phyloP scores from a whole-genome alignment of 2,329 filamentous ascomycete species.

The Penicillium sp. region DNA sequence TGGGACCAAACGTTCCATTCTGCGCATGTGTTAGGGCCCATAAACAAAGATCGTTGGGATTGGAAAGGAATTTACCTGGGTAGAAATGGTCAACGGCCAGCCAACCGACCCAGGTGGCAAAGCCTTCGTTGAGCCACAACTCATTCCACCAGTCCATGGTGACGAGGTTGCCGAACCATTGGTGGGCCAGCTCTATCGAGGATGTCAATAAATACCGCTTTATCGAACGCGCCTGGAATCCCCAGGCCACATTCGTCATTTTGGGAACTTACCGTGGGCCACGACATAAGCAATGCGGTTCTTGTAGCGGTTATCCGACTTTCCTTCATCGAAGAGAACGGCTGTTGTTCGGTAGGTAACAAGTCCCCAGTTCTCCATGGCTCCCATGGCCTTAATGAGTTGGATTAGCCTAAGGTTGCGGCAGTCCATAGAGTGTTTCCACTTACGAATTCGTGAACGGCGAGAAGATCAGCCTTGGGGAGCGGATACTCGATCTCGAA shows the following conservation, averaged over 20 bases:
- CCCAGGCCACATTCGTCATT: too few species aligned
- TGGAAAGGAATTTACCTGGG: constrained; percentile 55
- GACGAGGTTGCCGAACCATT: constrained; percentile 94
- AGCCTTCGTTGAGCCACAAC: constrained; percentile 93
- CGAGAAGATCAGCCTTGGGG: constrained; percentile 86
- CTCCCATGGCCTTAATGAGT: constrained; percentile 56
- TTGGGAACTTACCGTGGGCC: constrained; percentile 64
- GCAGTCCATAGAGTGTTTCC: constrained; percentile 13
- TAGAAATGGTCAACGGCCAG: constrained; percentile 86
- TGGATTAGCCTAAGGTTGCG: constrained; percentile 40
- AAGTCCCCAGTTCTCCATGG: constrained; percentile 96
- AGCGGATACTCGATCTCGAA: constrained; percentile 92
- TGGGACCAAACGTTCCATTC: constrained; percentile 98
- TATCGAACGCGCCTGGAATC: not conserved
- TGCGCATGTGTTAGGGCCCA: constrained; percentile 32
- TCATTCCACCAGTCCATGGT: constrained; percentile 98
- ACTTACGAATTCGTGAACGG: constrained; percentile 88
- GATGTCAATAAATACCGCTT: not conserved
- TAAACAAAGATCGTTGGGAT: not conserved
- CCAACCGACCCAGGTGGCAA: constrained; percentile 98
- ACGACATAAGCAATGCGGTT: constrained; percentile 96
- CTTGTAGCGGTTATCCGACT: constrained; percentile 85
- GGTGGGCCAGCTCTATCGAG: constrained; percentile 76
- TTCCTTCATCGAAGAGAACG: constrained; percentile 91
- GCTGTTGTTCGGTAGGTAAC: constrained; percentile 96